phyloP scores from a whole-genome alignment of 495 filamentous ascomycete species.

The Hypomontagnella submonticulosa region DNA sequence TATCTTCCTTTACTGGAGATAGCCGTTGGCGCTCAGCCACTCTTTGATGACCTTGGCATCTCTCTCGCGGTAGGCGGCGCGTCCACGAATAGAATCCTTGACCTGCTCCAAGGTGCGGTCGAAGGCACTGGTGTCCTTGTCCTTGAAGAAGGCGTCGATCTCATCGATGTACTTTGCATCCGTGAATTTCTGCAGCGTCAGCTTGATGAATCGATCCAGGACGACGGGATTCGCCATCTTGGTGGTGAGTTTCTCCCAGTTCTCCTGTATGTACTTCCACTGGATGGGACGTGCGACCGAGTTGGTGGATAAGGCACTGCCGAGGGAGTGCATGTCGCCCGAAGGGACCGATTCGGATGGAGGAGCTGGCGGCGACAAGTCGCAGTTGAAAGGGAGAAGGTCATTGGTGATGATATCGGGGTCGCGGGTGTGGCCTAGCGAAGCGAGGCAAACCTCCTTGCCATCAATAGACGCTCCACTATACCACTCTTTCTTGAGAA shows the following conservation, averaged over 20 bases:
- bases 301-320: slow-evolving; percentile 76
- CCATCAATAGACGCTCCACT: slow-evolving; percentile 86
- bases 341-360: slow-evolving; percentile 55
- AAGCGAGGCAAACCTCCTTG: slow-evolving; percentile 82
- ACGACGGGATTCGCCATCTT: slow-evolving; percentile 85
- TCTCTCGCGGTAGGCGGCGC: slow-evolving; percentile 79
- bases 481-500: slow-evolving; percentile 83
- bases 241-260: slow-evolving; percentile 76
- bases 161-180: slow-evolving; percentile 74
- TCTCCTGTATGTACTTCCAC: slow-evolving; percentile 84
- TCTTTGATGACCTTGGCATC: slow-evolving; percentile 74
- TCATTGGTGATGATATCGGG: slow-evolving; percentile 73
- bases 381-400: slow-evolving; percentile 83
- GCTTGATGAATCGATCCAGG: slow-evolving; percentile 84
- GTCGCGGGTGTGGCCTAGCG: slow-evolving; percentile 79
- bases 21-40: slow-evolving; percentile 75
- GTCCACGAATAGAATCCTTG: slow-evolving; percentile 79
- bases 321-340: slow-evolving; percentile 88
- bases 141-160: slow-evolving; percentile 83
- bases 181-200: slow-evolving; percentile 80
- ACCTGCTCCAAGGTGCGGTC: slow-evolving; percentile 82
- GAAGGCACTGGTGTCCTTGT: slow-evolving; percentile 82
- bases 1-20: slow-evolving; percentile 48
- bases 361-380: slow-evolving; percentile 68
- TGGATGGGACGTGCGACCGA: slow-evolving; percentile 71